These are phyloP conservation scores for Tetrapisispora arboricola DNA, from an alignment of 805 yeast species.

Conservation along the genomic window DNA sequence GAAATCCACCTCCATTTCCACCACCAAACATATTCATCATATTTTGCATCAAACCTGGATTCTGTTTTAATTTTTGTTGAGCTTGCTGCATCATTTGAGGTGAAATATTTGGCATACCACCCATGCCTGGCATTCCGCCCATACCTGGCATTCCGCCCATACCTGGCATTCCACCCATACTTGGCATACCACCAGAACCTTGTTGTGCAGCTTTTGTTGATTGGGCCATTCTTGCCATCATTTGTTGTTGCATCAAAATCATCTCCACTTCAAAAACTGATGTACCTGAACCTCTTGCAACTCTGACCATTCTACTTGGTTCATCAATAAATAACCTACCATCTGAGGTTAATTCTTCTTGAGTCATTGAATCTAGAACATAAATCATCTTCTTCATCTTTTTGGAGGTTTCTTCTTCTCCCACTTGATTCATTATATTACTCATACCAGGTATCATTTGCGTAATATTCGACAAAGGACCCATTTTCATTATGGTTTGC, in stretches of 20 bases:
- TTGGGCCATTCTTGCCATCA: constrained; percentile 92
- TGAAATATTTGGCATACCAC: constrained; percentile 38
- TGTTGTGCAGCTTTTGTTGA: constrained; percentile 40
- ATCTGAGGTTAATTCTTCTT: constrained; percentile 80
- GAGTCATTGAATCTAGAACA: constrained; percentile 93
- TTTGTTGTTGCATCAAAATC: constrained; percentile 81
- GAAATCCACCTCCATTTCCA: constrained; percentile 34
- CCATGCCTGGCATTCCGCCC: constrained; percentile 48
- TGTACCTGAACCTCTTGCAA: constrained; percentile 92
- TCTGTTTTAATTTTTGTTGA: constrained; percentile 54
- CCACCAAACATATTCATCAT: constrained; percentile 67
- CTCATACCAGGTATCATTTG: constrained; percentile 91
- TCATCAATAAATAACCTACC: constrained; percentile 70
- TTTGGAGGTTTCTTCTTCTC: constrained; percentile 84
- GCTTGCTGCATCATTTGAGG: constrained; percentile 39
- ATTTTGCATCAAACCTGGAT: constrained; percentile 66
- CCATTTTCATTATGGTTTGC: constrained; percentile 94
- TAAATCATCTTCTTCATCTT: constrained; percentile 80
- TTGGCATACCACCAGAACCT: constrained; percentile 33
- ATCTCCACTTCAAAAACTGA: constrained; percentile 87
- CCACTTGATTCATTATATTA: constrained; percentile 75
- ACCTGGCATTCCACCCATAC: constrained; percentile 50
- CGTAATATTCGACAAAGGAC: constrained; percentile 89
- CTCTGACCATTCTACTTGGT: constrained; percentile 79
- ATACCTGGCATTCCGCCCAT: constrained; percentile 54